Percentiles rank a stretch among this genome's conserved stretches.
phyloP scores from a whole-genome alignment of 148 eudicot species.

The Fagopyrum esculentum region DNA sequence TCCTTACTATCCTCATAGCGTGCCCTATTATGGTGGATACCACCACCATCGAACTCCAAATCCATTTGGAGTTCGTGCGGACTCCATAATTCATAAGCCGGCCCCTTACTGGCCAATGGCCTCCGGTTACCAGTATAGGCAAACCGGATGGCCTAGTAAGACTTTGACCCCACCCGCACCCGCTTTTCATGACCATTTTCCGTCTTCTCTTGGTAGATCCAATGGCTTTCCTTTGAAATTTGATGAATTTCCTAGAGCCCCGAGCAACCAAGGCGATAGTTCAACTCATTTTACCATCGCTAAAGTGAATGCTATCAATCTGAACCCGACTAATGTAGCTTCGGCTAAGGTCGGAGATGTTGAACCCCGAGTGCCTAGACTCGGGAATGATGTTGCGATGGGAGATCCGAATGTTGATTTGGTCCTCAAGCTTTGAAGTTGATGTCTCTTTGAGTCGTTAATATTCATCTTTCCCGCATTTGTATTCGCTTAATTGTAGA shows the following conservation, averaged over 20 bases:
- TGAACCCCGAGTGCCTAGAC: too few relatives aligned
- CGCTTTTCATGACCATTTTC: background rate
- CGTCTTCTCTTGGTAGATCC: background rate
- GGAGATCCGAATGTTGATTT: constrained; percentile 16
- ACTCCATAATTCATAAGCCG: constrained; percentile 19
- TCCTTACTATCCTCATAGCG: background rate
- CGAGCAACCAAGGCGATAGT: background rate
- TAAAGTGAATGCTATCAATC: background rate
- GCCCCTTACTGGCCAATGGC: background rate
- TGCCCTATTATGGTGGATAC: constrained; percentile 14
- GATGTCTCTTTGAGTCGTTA: too few relatives aligned
- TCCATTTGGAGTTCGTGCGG: constrained; percentile 9
- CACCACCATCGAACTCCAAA: background rate
- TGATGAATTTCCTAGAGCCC: background rate
- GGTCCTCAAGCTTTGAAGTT: constrained; percentile 19
- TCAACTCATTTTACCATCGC: background rate
- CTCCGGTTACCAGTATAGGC: constrained; percentile 2
- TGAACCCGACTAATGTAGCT: background rate
- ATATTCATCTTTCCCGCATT: background rate
- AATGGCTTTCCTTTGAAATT: background rate
- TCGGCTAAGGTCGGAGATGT: background rate
- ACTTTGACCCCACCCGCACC: background rate
- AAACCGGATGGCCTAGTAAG: constrained; percentile 6
- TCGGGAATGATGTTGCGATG: background rate
- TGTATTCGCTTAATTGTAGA: background rate